Evolutionary conservation across 495 filamentous ascomycete species (phyloP), one percentile per base, ranked within the genome.

Genomic region (Penicillium riverlandense): DNA sequence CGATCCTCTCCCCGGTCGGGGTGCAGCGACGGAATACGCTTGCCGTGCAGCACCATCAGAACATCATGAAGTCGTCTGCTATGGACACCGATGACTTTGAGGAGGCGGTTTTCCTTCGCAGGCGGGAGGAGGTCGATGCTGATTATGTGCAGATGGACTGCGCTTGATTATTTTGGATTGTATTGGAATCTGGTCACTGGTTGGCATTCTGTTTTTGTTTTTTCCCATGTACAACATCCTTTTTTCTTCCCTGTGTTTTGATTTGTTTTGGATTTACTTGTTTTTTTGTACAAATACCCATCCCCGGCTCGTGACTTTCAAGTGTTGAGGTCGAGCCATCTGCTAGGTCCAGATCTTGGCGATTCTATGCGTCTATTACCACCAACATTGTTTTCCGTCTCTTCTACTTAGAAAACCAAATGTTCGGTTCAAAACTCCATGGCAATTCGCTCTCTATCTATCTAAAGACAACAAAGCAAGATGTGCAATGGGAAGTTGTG

Each of bases 31-130:
- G 65, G 13, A 59, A 55, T n/a, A 54, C 65, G 12, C 45, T 57
- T 29, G 38, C 55, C 16, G 14, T 49, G 34, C 47, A 44, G 29
- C 48, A 41, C 14, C 46, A 45, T 27, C 49, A 34, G 11, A 14
- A 38, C 11, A 22, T 11, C 8, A 28, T 11, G 30, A 27, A 35
- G 15, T 39, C 38, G 15, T 16, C 54, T 6, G 40, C 28, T 8
- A 61, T 70, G 60, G 62, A 65, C 29, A 8, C 67, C 13, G 67
- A 67, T 41, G 69, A 71, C 37, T 74, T 74, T 38, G 70, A 68
- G 37, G 70, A 74, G 38, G 62, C 70, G 0, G 34, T 58, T 1
- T 74, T 74, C 46, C 49, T 74, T 11, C 56, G 68, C 28, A 53
- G 60, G 30, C 56, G 62, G 6, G 70, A 72, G 28, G 70, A 74